A percentile compares a stretch with the other conserved stretches of the same genome.
These are phyloP conservation scores for Tarenaya hassleriana DNA, from an alignment of 345 rosid genomes.

Conservation along the genomic window DNA sequence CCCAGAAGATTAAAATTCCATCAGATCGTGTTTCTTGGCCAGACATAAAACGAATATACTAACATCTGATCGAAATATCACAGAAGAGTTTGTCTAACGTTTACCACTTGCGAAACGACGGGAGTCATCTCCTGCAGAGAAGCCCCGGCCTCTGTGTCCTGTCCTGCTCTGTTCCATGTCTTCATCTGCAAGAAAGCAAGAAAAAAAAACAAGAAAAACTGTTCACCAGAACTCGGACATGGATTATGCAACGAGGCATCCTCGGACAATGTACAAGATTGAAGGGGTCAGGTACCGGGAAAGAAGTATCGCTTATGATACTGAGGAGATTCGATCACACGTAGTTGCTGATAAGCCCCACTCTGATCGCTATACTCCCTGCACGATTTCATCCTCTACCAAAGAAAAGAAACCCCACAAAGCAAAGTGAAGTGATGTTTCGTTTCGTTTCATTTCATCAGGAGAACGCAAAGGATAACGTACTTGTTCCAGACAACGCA, in stretches of 20 bases:
- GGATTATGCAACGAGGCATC: background rate
- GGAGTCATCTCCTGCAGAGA: slow-evolving; percentile 30
- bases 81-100: background rate
- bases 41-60: background rate
- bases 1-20: slow-evolving; percentile 1
- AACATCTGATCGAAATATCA: background rate
- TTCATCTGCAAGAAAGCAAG: slow-evolving; percentile 27
- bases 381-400: slow-evolving; percentile 53
- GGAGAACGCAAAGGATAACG: background rate
- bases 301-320: slow-evolving; percentile 59
- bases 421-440: background rate
- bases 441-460: slow-evolving; percentile 6
- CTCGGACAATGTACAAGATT: no score
- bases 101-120: slow-evolving; percentile 40
- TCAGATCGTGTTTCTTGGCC: slow-evolving; percentile 13
- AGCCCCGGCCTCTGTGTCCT: slow-evolving; percentile 20
- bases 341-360: slow-evolving; percentile 48
- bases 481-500: slow-evolving; percentile 66
- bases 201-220: background rate
- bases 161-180: slow-evolving; percentile 20
- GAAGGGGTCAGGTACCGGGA: slow-evolving; percentile 45
- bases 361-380: slow-evolving; percentile 40
- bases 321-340: slow-evolving; percentile 37
- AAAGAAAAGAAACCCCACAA: slow-evolving; percentile 8
- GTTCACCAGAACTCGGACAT: no score